Evolutionary conservation across 805 yeast species (phyloP).

Genomic region (Metschnikowia proteae): DNA sequence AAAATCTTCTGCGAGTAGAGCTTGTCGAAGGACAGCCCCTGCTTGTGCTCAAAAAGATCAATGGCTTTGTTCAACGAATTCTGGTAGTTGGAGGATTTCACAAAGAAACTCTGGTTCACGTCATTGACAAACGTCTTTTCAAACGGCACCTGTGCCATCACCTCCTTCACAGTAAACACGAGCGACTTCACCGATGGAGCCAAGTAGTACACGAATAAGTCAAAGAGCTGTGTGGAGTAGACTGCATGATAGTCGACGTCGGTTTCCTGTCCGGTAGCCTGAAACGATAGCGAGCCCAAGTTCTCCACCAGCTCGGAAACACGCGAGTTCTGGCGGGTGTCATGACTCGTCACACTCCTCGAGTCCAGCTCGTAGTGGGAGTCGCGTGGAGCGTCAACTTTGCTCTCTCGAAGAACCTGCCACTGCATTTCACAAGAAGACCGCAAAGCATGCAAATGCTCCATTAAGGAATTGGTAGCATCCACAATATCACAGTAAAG

Average conservation of each 20-base stretch:
- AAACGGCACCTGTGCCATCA: constrained; percentile 58
- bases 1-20: constrained; percentile 57
- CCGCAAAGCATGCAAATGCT: constrained; percentile 62
- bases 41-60: constrained; percentile 53
- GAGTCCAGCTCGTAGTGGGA: constrained; percentile 13
- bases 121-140: constrained; percentile 25
- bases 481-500: constrained; percentile 45
- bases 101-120: constrained; percentile 29
- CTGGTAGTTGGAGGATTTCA: constrained; percentile 42
- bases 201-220: constrained; percentile 59
- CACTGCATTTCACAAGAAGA: constrained; percentile 68
- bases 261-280: constrained; percentile 9
- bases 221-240: constrained; percentile 49
- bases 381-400: neutral
- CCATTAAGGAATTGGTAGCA: constrained; percentile 48
- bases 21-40: constrained; percentile 52
- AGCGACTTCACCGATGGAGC: constrained; percentile 73
- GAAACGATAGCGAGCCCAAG: constrained; percentile 17
- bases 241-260: constrained; percentile 22
- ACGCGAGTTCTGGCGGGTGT: constrained; percentile 15
- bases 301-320: constrained; percentile 30
- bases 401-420: constrained; percentile 41
- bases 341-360: constrained; percentile 24
- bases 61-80: constrained; percentile 49
- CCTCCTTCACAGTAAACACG: constrained; percentile 58